These are phyloP conservation scores for Fusarium sp. DNA, from an alignment of 2,329 filamentous ascomycete genomes.

Conservation along the genomic window DNA sequence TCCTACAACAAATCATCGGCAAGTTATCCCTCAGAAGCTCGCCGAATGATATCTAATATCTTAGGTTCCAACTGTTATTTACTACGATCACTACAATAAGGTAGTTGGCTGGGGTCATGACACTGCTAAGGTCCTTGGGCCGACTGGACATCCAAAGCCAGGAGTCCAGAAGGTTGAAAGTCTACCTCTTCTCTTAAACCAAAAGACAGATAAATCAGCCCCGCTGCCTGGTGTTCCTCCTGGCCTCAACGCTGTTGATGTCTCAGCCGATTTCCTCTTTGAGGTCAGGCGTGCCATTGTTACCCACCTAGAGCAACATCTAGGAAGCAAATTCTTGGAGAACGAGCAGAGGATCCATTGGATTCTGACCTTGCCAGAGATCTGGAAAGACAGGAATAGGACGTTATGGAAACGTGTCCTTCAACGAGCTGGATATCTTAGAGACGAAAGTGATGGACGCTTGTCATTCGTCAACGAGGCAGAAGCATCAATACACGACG, in stretches of 20 bases:
- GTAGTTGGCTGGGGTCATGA: not conserved
- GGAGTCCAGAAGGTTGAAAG: not conserved
- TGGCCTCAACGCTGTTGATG: not conserved
- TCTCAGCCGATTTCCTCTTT: not conserved
- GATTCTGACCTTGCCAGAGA: rapidly evolving
- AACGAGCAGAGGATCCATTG: not conserved
- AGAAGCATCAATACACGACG: not conserved
- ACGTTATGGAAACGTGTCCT: not conserved
- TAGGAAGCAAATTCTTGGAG: not conserved
- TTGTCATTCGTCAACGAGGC: not conserved
- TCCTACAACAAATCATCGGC: not conserved
- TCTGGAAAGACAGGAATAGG: not conserved
- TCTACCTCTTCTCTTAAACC: not conserved
- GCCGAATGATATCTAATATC: not conserved
- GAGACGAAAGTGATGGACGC: not conserved
- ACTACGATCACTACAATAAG: not conserved
- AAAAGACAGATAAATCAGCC: not conserved
- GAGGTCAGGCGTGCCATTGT: not conserved
- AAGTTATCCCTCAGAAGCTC: not conserved
- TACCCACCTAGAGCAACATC: not conserved
- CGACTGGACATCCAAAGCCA: not conserved
- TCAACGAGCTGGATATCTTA: not conserved
- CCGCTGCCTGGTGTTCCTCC: rapidly evolving
- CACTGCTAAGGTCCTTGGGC: not conserved
- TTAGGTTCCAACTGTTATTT: not conserved